Percentiles rank a stretch among this genome's conserved stretches.
Conservation (phyloP, 257 asterid species). For the Jasminum sambac region DNA sequence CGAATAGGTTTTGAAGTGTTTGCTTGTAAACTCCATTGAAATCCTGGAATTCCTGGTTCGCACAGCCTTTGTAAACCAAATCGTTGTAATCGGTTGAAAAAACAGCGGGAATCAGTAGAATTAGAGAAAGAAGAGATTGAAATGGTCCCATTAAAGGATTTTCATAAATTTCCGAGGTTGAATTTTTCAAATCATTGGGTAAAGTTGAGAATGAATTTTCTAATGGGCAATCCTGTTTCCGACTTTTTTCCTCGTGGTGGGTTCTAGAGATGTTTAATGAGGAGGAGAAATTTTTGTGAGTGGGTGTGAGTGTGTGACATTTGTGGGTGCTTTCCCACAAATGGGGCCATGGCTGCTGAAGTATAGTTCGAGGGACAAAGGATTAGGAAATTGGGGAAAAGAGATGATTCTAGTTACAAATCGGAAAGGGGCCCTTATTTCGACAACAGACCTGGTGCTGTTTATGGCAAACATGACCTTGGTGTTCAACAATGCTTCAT, state of each 20-base stretch:
- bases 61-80: constrained; percentile 84
- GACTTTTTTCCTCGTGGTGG: constrained; percentile 14
- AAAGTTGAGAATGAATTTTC: background rate
- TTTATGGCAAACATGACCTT: too few relatives aligned
- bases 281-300: background rate
- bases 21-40: constrained; percentile 42
- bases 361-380: too few relatives aligned
- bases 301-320: background rate
- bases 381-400: too few relatives aligned
- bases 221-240: background rate
- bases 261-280: constrained; percentile 8
- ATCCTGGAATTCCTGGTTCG: constrained; percentile 61
- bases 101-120: constrained; percentile 22
- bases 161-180: background rate
- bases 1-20: constrained; percentile 44
- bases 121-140: constrained; percentile 27
- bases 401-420: too few relatives aligned
- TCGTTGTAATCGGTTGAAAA: constrained; percentile 39
- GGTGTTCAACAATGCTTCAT: too few relatives aligned
- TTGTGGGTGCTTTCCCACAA: background rate
- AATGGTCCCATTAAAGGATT: constrained; percentile 43
- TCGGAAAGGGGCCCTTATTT: too few relatives aligned
- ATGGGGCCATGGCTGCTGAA: too few relatives aligned
- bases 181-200: constrained; percentile 17
- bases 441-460: too few relatives aligned